These are phyloP conservation scores for Suhomyces kunorum DNA, from an alignment of 1,139 yeast genomes.

Conservation along the genomic window DNA sequence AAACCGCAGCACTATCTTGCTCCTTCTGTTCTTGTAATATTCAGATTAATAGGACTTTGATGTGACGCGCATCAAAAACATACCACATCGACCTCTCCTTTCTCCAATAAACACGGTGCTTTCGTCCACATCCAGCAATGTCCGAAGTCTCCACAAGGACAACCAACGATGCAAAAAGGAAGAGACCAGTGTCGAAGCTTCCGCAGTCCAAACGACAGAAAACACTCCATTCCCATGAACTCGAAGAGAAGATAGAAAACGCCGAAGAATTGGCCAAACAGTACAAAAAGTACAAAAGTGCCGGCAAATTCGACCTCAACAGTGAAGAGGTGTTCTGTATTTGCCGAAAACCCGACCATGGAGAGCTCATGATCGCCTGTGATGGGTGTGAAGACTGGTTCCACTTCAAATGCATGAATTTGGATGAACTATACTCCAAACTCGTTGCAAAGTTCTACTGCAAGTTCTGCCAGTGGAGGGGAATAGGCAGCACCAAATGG, in stretches of 20 bases:
- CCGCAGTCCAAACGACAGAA: constrained; percentile 3
- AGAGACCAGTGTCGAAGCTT: constrained; percentile 2
- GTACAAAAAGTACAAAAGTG: constrained; percentile 42
- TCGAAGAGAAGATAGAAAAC: constrained; percentile 22
- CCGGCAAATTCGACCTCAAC: constrained; percentile 48
- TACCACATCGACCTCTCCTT: not conserved
- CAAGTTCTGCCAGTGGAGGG: constrained; percentile 65
- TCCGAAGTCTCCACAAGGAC: constrained; percentile 1
- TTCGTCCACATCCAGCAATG: not conserved
- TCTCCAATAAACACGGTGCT: not conserved
- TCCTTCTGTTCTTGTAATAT: too few species aligned
- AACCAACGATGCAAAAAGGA: constrained; percentile 7
- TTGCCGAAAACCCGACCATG: constrained; percentile 75
- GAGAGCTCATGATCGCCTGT: constrained; percentile 84
- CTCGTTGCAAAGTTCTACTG: constrained; percentile 72
- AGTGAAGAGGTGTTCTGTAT: constrained; percentile 74
- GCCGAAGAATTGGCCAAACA: constrained; percentile 47
- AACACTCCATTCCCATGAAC: constrained; percentile 4
- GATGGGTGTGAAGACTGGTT: constrained; percentile 97
- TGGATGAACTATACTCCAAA: constrained; percentile 53
- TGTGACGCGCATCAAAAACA: too few species aligned
- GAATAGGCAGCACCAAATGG: constrained; percentile 55
- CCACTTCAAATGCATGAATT: constrained; percentile 76
- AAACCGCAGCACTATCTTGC: too few species aligned
- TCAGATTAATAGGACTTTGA: too few species aligned